Evolutionary conservation across 2,329 filamentous ascomycete genomes (phyloP).

Genomic region (Phyllosticta citrichinensis): DNA sequence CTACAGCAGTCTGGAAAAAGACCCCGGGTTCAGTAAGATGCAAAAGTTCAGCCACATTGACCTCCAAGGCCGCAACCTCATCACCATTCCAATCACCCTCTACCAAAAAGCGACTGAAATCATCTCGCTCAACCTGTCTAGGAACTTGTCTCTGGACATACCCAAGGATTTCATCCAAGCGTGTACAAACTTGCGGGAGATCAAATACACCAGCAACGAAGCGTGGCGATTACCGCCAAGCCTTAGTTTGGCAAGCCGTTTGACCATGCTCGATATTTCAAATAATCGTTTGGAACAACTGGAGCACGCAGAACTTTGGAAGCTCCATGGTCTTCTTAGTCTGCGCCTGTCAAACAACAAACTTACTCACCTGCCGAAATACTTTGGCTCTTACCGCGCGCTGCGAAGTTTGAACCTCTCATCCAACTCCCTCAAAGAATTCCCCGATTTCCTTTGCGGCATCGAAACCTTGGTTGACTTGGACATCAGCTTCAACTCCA

Average conservation of each 20-base stretch:
- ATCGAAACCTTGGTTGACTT: slow-evolving; percentile 79
- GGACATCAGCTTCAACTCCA: slow-evolving; percentile 93
- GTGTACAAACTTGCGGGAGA: slow-evolving; percentile 82
- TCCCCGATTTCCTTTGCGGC: slow-evolving; percentile 76
- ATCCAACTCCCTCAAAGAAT: slow-evolving; percentile 79
- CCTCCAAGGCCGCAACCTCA: slow-evolving; percentile 76
- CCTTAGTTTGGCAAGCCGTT: slow-evolving; percentile 64
- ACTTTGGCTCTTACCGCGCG: slow-evolving; percentile 70
- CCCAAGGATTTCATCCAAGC: slow-evolving; percentile 94
- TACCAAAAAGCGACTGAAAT: slow-evolving; percentile 90
- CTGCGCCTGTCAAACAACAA: slow-evolving; percentile 92
- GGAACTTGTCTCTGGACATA: slow-evolving; percentile 83
- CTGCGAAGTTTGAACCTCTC: slow-evolving; percentile 83
- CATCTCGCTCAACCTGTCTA: slow-evolving; percentile 85
- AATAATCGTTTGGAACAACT: slow-evolving; percentile 87
- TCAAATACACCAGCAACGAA: slow-evolving; percentile 94
- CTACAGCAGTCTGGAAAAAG: slow-evolving; percentile 58
- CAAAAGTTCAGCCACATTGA: slow-evolving; percentile 94
- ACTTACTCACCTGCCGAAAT: slow-evolving; percentile 64
- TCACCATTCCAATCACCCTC: slow-evolving; percentile 88
- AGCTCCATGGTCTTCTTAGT: slow-evolving; percentile 67
- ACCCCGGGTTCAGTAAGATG: slow-evolving; percentile 70
- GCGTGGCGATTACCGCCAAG: slow-evolving; percentile 76
- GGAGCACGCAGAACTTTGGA: slow-evolving; percentile 72
- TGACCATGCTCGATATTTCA: slow-evolving; percentile 87